Percentiles rank a stretch among this genome's conserved stretches.
These are phyloP conservation scores for Chlorella sp. DNA, from an alignment of 139 green algal species.

Conservation along the genomic window DNA sequence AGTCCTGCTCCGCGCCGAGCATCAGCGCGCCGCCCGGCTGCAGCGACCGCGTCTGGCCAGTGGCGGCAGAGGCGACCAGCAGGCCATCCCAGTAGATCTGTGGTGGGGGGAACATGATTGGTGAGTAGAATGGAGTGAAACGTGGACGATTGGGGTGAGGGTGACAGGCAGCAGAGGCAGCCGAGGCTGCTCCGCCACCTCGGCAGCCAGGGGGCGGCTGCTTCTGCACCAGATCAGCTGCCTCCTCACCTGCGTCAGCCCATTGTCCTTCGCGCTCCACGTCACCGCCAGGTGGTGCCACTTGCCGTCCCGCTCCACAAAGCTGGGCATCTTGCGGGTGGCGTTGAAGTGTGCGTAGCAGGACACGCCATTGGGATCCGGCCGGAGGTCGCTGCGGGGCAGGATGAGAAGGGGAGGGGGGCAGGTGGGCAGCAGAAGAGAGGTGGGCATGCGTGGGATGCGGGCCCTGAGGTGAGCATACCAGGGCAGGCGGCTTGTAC, in stretches of 20 bases:
- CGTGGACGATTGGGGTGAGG: no score
- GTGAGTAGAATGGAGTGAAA: no score
- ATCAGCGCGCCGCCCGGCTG: conserved; percentile 78
- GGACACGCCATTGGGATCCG: conserved; percentile 64
- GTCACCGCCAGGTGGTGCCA: conserved; percentile 92
- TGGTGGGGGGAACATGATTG: neutral
- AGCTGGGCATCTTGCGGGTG: conserved; percentile 44
- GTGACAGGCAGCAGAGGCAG: no score
- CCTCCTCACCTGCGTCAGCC: conserved; percentile 59
- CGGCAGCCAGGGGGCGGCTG: no score
- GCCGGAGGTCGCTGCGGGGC: conserved; percentile 75
- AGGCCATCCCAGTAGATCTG: conserved; percentile 86
- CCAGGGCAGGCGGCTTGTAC: no score
- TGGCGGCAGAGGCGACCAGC: conserved; percentile 57
- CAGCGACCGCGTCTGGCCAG: conserved; percentile 69
- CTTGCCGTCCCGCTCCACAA: conserved; percentile 65
- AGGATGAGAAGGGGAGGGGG: no score
- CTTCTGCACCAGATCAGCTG: no score
- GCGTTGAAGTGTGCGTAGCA: conserved; percentile 67
- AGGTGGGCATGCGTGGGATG: no score
- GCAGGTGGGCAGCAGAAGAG: no score
- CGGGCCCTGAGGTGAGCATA: no score
- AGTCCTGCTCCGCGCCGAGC: conserved; percentile 91
- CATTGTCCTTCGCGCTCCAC: conserved; percentile 71
- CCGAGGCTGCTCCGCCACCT: no score